Percentiles rank a stretch among this genome's conserved stretches.
Conservation (phyloP, 306 rosid species). For the Pyrus communis region DNA sequence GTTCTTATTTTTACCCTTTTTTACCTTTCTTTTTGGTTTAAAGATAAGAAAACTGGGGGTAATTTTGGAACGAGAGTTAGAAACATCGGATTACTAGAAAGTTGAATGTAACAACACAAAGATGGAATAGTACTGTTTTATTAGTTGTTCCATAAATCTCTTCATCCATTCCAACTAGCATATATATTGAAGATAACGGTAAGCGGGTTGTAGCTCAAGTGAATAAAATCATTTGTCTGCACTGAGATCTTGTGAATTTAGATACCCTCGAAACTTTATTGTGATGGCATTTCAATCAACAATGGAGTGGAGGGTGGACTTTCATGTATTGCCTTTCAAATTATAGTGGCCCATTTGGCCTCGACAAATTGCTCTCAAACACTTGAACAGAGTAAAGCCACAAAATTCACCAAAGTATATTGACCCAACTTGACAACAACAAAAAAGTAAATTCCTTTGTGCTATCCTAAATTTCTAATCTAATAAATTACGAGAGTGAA, state of each 20-base stretch:
- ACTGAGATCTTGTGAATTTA: not conserved
- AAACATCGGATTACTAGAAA: conserved; percentile 7
- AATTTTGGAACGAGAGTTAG: conserved; percentile 16
- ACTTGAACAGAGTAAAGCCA: too few relatives aligned
- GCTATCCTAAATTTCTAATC: too few relatives aligned
- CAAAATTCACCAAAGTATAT: too few relatives aligned
- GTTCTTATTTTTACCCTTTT: not conserved
- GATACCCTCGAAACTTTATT: rapidly evolving
- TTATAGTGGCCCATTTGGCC: too few relatives aligned
- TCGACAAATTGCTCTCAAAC: too few relatives aligned
- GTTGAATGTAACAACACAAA: not conserved
- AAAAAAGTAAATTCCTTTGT: too few relatives aligned
- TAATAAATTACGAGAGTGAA: too few relatives aligned
- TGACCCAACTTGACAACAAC: too few relatives aligned
- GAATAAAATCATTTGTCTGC: not conserved
- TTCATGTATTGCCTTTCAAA: too few relatives aligned
- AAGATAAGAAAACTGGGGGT: conserved; percentile 3
- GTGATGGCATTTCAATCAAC: not conserved
- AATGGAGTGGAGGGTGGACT: too few relatives aligned
- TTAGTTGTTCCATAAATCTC: not conserved
- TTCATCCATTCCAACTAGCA: not conserved
- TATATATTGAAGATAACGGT: too few relatives aligned
- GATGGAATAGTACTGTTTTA: not conserved
- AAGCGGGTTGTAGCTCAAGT: not conserved
- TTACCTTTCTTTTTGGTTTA: not conserved